A percentile compares a stretch with the other conserved stretches of the same genome.
Evolutionary conservation across 306 rosid genomes (phyloP).

Genomic region (Senna tora): DNA sequence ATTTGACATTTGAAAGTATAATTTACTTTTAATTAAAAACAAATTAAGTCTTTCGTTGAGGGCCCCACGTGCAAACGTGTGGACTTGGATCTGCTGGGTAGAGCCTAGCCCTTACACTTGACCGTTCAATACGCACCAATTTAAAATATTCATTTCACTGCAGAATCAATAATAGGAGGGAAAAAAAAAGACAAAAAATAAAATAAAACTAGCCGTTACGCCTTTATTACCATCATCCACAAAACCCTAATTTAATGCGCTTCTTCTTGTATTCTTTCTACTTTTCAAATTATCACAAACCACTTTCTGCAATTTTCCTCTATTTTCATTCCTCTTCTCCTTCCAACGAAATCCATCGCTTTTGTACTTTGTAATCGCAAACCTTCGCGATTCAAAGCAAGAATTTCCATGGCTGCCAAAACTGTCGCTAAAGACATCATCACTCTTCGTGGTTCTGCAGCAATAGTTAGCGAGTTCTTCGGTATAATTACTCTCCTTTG

Average conservation of each 20-base stretch:
- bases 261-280: background rate
- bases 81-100: background rate
- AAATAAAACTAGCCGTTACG: conserved; percentile 12
- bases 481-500: conserved; percentile 46
- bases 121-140: conserved; percentile 20
- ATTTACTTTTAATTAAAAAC: no score
- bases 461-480: conserved; percentile 97
- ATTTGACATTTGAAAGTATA: no score
- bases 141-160: background rate
- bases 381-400: background rate
- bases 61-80: background rate
- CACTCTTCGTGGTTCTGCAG: conserved; percentile 96
- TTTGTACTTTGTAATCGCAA: background rate
- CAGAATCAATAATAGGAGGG: no score
- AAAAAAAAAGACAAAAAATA: background rate
- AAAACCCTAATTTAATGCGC: conserved; percentile 13
- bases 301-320: background rate
- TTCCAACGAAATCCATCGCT: no score
- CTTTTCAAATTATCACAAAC: conserved; percentile 5
- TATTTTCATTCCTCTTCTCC: background rate
- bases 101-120: background rate
- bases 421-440: conserved; percentile 76
- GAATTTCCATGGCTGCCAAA: background rate
- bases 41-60: no score
- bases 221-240: background rate